phyloP scores from a whole-genome alignment of 2,329 filamentous ascomycete species.

The Fusarium irregulare region DNA sequence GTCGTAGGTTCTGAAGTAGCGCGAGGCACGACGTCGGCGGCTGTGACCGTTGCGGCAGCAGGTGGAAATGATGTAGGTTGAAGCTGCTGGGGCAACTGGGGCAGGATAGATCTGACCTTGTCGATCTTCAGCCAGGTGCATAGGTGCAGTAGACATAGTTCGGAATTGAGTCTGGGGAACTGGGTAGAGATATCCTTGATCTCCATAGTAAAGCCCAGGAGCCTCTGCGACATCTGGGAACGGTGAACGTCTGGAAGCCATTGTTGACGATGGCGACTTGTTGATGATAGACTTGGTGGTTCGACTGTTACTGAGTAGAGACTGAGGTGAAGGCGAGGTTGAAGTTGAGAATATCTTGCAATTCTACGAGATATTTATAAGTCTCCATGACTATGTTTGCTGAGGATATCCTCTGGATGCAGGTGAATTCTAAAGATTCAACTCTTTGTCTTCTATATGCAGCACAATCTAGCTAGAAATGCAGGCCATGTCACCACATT shows the following conservation, averaged over 20 bases:
- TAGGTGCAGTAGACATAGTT: not conserved
- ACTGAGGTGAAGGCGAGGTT: not conserved
- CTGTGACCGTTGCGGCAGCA: constrained; percentile 8
- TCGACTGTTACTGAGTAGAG: not conserved
- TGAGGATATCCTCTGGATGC: not conserved
- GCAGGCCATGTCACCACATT: not conserved
- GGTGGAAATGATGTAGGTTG: not conserved
- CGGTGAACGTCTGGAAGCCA: constrained; percentile 21
- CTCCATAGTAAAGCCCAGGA: constrained; percentile 2
- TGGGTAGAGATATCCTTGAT: constrained; percentile 14
- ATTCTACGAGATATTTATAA: constrained; percentile 20
- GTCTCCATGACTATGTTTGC: constrained; percentile 2
- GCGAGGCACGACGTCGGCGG: constrained; percentile 20
- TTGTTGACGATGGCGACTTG: constrained; percentile 1
- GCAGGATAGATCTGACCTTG: constrained; percentile 12
- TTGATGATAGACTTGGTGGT: not conserved
- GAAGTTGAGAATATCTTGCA: not conserved
- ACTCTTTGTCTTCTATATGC: not conserved
- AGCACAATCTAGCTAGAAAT: not conserved
- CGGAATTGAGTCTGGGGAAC: not conserved
- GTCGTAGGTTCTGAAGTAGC: constrained; percentile 3
- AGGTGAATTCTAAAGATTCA: not conserved
- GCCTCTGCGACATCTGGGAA: constrained; percentile 2
- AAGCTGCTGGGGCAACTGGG: not conserved
- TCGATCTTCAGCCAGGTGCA: constrained; percentile 7